Percentiles rank a stretch among this genome's conserved stretches.
Conservation (phyloP, 169 alveolate genomes). For the Neospora caninum region DNA sequence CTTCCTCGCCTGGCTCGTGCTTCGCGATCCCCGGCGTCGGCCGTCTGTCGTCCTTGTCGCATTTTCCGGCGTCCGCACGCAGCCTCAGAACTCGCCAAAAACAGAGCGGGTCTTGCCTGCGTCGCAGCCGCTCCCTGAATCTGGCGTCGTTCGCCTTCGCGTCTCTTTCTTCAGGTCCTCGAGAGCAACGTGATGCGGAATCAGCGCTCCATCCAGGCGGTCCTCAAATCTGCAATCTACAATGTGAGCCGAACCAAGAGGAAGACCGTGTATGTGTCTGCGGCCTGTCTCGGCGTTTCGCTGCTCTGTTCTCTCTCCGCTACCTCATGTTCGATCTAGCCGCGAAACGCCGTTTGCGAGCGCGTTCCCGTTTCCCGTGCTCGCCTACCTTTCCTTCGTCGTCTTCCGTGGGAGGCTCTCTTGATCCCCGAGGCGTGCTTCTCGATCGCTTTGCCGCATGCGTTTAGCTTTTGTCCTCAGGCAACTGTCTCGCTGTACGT, state of each 20-base stretch:
- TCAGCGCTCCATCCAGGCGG: conserved; percentile 35
- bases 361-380: background rate
- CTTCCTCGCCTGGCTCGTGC: no score
- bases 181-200: conserved; percentile 34
- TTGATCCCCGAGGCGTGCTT: background rate
- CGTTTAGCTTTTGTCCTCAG: background rate
- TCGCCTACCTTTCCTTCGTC: background rate
- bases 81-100: no score
- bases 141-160: background rate
- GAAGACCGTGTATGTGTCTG: background rate
- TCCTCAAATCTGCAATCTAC: background rate
- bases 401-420: background rate
- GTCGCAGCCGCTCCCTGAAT: no score
- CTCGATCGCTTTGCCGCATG: background rate
- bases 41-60: no score
- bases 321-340: no score
- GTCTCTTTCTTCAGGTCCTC: conserved; percentile 33
- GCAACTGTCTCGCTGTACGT: background rate
- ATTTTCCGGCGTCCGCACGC: no score
- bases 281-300: background rate
- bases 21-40: no score
- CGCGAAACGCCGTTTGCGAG: background rate
- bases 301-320: background rate
- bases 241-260: conserved; percentile 28
- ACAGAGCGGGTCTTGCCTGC: no score